A percentile compares a stretch with the other conserved stretches of the same genome.
Evolutionary conservation across 805 yeast genomes (phyloP).

Genomic region (Schwanniomyces polymorphus): DNA sequence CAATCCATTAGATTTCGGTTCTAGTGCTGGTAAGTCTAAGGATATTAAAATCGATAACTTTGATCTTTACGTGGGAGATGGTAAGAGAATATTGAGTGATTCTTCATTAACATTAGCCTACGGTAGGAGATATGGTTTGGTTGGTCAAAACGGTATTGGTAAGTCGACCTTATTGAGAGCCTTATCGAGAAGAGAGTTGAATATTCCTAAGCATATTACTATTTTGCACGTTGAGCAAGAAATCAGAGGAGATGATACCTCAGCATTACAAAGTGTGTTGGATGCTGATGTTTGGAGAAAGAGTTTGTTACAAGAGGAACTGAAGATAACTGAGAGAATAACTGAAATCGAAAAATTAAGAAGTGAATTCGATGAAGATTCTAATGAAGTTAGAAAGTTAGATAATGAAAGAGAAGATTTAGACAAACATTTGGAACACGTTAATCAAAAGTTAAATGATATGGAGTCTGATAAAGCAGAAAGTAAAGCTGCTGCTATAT

Average conservation of each 20-base stretch:
- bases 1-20: slow-evolving; percentile 88
- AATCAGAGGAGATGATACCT: slow-evolving; percentile 86
- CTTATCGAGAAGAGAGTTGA: slow-evolving; percentile 86
- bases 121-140: slow-evolving; percentile 95
- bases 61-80: slow-evolving; percentile 94
- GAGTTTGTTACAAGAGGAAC: slow-evolving; percentile 75
- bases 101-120: slow-evolving; percentile 83
- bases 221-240: slow-evolving; percentile 98
- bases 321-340: slow-evolving; percentile 69
- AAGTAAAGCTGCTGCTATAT: slow-evolving; percentile 91
- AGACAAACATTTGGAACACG: slow-evolving; percentile 72
- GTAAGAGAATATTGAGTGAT: slow-evolving; percentile 87
- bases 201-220: slow-evolving; percentile 93
- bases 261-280: slow-evolving; percentile 91
- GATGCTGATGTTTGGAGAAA: slow-evolving; percentile 99
- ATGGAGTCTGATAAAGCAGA: slow-evolving; percentile 98
- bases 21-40: slow-evolving; percentile 89
- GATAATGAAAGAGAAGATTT: slow-evolving; percentile 91
- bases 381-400: slow-evolving; percentile 70
- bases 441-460: slow-evolving; percentile 78
- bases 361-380: slow-evolving; percentile 71
- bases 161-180: slow-evolving; percentile 93
- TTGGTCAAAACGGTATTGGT: slow-evolving; percentile 99
- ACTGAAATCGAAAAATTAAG: slow-evolving; percentile 71
- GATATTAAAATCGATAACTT: slow-evolving; percentile 92